Conservation (phyloP, 257 asterid species). For the Rehmannia glutinosa region DNA sequence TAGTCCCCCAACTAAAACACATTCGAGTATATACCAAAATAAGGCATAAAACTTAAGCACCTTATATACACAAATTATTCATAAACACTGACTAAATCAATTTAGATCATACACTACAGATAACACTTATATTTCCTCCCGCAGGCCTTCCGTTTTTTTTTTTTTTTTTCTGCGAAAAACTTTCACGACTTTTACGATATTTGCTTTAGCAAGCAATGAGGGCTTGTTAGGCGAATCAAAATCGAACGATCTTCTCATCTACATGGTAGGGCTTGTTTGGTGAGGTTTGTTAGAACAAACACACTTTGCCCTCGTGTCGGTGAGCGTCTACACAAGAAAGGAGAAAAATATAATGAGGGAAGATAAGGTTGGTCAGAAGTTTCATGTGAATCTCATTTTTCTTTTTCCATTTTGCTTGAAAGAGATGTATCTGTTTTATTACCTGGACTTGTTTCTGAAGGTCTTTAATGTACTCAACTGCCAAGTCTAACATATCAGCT, state of each 20-base stretch:
- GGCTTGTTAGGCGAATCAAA: too few relatives aligned
- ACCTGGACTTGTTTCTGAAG: slow-evolving; percentile 58
- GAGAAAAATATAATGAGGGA: slow-evolving; percentile 2
- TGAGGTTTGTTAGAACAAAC: slow-evolving; percentile 32
- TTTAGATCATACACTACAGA: slow-evolving; percentile 7
- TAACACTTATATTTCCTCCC: too few relatives aligned
- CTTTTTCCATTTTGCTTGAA: not conserved
- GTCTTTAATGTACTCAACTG: slow-evolving; percentile 56
- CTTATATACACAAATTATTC: slow-evolving; percentile 23
- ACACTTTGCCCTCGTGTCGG: slow-evolving; percentile 36
- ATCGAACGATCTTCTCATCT: too few relatives aligned
- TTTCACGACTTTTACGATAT: too few relatives aligned
- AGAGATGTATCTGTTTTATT: slow-evolving; percentile 13
- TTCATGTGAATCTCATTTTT: slow-evolving; percentile 9
- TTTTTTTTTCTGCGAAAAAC: not conserved
- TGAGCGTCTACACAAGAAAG: slow-evolving; percentile 29
- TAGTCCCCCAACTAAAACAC: too few relatives aligned
- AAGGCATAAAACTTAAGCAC: not conserved
- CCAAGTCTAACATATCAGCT: slow-evolving; percentile 59
- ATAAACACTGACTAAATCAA: slow-evolving; percentile 12
- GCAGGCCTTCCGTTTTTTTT: not conserved
- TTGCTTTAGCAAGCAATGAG: not conserved
- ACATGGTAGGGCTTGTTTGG: slow-evolving; percentile 7
- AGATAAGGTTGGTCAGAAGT: slow-evolving; percentile 16
- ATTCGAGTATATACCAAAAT: too few relatives aligned